Percentiles rank a stretch among this genome's conserved stretches.
These are phyloP conservation scores for Hyphopichia pseudoburtonii DNA, from an alignment of 1,139 yeast species.

Conservation along the genomic window DNA sequence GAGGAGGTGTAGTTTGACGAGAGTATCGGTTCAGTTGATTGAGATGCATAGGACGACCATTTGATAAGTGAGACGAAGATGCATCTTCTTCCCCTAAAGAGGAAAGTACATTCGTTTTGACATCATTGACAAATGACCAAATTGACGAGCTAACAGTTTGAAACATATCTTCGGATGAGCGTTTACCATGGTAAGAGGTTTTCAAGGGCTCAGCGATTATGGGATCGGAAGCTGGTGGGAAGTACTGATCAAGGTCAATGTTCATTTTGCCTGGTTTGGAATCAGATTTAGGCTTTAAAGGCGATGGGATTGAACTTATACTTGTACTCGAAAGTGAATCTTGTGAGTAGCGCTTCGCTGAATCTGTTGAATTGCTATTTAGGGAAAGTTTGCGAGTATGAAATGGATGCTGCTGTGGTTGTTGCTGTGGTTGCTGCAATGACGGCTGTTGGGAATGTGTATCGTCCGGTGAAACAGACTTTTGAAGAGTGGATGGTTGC, in stretches of 20 bases:
- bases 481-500: not conserved
- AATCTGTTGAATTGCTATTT: constrained; percentile 1
- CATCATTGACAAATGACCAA: constrained; percentile 49
- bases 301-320: constrained; percentile 20
- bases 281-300: constrained; percentile 23
- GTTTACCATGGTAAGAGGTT: constrained; percentile 1
- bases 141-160: constrained; percentile 44
- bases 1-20: not conserved
- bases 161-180: constrained; percentile 34
- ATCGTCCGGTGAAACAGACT: not conserved
- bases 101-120: constrained; percentile 37
- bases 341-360: constrained; percentile 15
- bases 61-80: not conserved
- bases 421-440: not conserved
- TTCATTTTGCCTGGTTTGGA: constrained; percentile 10
- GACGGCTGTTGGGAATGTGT: not conserved
- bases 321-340: constrained; percentile 29
- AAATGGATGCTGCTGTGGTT: not conserved
- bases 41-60: not conserved
- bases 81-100: constrained; percentile 32
- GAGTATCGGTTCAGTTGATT: not conserved
- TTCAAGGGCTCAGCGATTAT: not conserved
- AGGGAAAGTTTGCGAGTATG: constrained; percentile 1
- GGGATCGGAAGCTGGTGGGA: constrained; percentile 4
- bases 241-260: constrained; percentile 12